Evolutionary conservation across 2,329 filamentous ascomycete genomes (phyloP), one percentile per base, ranked within the genome.

Genomic region (Arthrobotrys entomopaga): DNA sequence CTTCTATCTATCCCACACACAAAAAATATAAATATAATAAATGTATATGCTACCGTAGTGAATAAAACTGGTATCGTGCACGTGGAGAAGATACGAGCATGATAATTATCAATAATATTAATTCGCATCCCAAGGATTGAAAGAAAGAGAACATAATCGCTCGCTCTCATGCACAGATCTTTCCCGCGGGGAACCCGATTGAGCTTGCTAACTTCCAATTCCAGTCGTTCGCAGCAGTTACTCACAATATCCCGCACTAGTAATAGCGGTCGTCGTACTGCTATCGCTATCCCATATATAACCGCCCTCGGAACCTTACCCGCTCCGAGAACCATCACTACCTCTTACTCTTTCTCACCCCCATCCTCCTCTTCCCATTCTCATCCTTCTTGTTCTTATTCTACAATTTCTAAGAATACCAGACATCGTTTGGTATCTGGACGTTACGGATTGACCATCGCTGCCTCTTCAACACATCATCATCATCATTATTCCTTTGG

Each of bases 191-290:
- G 42, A 42, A 40, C 24, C 56, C 54, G 38, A n/a, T 29, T 58
- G 54, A 34, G 7, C 29, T 70, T 73, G 53, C 38, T 61, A 73
- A 66, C 69, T 73, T 61, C 69, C 69, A 53, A 26, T 66, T 73
- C 52, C 38, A 73, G 69, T 52, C 57, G 56, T 16, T 52, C 50
- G 48, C 49, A 34, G 29, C 29, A 52, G 42, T 46, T 63, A 63
- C 24, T 34, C 29, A 34, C 57, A 70, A 70, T 70, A 70, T 70
- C 65, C 42, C 50, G 65, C 65, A 69, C 42, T 1, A 46, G 42
- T 19, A 46, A 13, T 19, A 13, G 46, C 46, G 11, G 11, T 22
- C 16, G 61, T 73, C 69, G 61, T 65, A 66, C 54, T 56, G 43
- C 50, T 48, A 15, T 61, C 49, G 29, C 40, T 13, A 73, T 61